Percentiles rank a stretch among this genome's conserved stretches.
These are phyloP conservation scores for Saposhnikovia divaricata DNA, from an alignment of 129 eudicot genomes.

Conservation along the genomic window DNA sequence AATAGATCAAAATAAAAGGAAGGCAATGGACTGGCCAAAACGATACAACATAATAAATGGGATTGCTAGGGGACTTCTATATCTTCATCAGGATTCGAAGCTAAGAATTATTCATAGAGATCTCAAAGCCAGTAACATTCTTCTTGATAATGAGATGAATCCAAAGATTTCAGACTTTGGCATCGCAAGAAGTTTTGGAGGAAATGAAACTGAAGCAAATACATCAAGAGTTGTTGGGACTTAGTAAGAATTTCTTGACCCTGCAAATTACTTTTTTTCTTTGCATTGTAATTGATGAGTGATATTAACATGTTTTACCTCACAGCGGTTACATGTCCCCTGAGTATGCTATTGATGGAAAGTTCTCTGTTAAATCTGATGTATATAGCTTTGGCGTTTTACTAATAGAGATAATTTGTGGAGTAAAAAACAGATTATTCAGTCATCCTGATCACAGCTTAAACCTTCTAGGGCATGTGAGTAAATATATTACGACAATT, in stretches of 20 bases:
- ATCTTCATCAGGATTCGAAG: slow-evolving; percentile 6
- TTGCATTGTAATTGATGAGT: background rate
- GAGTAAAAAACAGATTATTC: background rate
- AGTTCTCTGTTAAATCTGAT: background rate
- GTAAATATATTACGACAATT: background rate
- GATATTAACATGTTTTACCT: background rate
- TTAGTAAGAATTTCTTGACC: background rate
- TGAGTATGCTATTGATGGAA: background rate
- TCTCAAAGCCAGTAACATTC: slow-evolving; percentile 6
- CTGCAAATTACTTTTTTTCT: background rate
- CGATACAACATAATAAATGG: slow-evolving; percentile 5
- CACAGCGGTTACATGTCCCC: slow-evolving; percentile 5
- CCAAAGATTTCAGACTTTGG: slow-evolving; percentile 9
- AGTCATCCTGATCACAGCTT: slow-evolving; percentile 5
- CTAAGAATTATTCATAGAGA: slow-evolving; percentile 6
- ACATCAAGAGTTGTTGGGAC: slow-evolving; percentile 11
- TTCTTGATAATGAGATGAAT: slow-evolving; percentile 9
- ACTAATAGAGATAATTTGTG: background rate
- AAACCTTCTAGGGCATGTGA: slow-evolving; percentile 9
- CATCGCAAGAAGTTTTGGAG: slow-evolving; percentile 11
- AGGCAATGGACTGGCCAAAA: background rate
- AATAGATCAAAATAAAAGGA: background rate
- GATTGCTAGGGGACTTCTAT: slow-evolving; percentile 6
- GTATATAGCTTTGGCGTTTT: background rate
- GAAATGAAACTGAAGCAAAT: slow-evolving; percentile 7